Conservation (phyloP, 768 basidiomycete genomes). For the Infundibulicybe gibba region DNA sequence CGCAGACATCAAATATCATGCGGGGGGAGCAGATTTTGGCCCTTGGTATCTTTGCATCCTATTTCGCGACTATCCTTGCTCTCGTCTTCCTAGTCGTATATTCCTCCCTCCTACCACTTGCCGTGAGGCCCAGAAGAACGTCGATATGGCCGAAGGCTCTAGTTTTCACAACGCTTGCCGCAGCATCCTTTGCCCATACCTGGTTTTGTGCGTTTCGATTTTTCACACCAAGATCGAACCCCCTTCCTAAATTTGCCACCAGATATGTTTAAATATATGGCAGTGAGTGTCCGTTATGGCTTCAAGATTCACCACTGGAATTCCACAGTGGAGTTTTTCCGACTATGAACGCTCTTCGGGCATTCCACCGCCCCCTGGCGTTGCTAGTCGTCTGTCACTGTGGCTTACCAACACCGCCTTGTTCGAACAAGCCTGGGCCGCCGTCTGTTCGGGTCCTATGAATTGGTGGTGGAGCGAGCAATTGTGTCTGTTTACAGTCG, state of each 20-base stretch:
- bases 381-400: slow-evolving; percentile 32
- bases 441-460: slow-evolving; percentile 37
- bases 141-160: slow-evolving; percentile 8
- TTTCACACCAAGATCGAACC: neutral
- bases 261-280: slow-evolving; percentile 32
- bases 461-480: slow-evolving; percentile 76
- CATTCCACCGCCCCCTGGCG: neutral
- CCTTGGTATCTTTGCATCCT: slow-evolving; percentile 4
- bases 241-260: neutral
- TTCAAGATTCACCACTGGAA: neutral
- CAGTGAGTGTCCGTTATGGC: slow-evolving; percentile 12
- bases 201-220: slow-evolving; percentile 28
- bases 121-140: neutral
- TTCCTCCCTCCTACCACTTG: neutral
- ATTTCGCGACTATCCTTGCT: slow-evolving; percentile 15
- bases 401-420: slow-evolving; percentile 55
- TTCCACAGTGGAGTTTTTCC: slow-evolving; percentile 49
- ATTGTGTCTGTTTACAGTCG: slow-evolving; percentile 56
- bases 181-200: slow-evolving; percentile 25
- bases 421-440: slow-evolving; percentile 57
- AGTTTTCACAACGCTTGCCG: slow-evolving; percentile 13
- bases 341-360: slow-evolving; percentile 30
- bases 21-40: too few relatives aligned
- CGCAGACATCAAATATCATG: too few relatives aligned
- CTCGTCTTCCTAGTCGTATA: slow-evolving; percentile 13